Evolutionary conservation across 2,329 filamentous ascomycete genomes (phyloP), one percentile per base, ranked within the genome.

Genomic region (Exophiala bonariae): DNA sequence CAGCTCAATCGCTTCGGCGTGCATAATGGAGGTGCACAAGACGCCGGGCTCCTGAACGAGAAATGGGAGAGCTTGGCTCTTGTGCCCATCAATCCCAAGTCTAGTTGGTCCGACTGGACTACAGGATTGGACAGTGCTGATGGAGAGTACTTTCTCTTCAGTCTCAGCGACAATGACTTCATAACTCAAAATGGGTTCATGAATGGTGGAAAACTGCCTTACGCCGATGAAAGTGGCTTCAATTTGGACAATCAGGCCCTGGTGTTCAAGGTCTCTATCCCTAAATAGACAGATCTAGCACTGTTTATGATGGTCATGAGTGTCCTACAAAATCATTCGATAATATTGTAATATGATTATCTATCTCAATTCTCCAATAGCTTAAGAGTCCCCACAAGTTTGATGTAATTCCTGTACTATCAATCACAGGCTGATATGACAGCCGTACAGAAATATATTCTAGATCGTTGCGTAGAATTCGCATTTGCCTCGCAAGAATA

Each of bases 31-130:
- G 85, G 83, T 0, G 68, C 65, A 0, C 76, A 83, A 56, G 78
- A 86, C 59, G 59, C 66, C 0, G 67, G 64, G 0, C 65, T 89
- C 28, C 61, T 89, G 62, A 88, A 89, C 58, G 85, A 89, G 72
- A 89, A 89, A 62, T 89, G 86, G 86, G 86, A 90, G 70, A 80
- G 78, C 16, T 66, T 89, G 38, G 79, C 80, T 2, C 62, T 88
- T 18, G 74, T 82, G 2, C 82, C 83, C 1, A 77, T 81, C 5
- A 72, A 81, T 57, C 72, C 72, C 1, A 54, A 69, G 36, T 63
- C 63, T 43, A 63, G 66, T 13, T 40, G 40, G 40, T 11, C 18
- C 18, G 26, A 17, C 6, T 34, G 26, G 40, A 34, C 14, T n/a
- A 17, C 16, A 13, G 4, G 4, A 4, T 5, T 11, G 17, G 17